These are phyloP conservation scores for Endoconidiophora laricicola DNA, from an alignment of 2,329 filamentous ascomycete genomes.

Conservation along the genomic window DNA sequence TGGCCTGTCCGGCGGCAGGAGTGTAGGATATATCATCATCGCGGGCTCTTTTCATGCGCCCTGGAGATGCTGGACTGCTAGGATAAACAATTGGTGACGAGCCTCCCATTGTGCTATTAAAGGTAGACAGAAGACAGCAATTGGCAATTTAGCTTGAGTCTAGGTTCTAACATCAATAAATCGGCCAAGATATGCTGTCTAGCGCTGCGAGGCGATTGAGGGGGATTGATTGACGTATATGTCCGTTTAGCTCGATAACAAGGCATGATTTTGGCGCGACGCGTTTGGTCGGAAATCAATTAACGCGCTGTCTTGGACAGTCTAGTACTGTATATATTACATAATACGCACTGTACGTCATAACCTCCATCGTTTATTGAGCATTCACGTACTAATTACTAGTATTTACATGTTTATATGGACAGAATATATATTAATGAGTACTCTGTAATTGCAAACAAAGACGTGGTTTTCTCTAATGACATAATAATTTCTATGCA, in stretches of 20 bases:
- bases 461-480: not conserved
- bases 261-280: conserved; percentile 1
- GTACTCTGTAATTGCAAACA: not conserved
- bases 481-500: no score
- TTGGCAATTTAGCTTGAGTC: not conserved
- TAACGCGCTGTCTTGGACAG: conserved; percentile 1
- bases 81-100: conserved; percentile 13
- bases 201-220: not conserved
- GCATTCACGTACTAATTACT: no score
- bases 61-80: conserved; percentile 12
- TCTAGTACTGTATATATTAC: not conserved
- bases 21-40: not conserved
- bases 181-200: not conserved
- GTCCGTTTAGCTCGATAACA: not conserved
- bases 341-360: not conserved
- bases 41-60: conserved; percentile 11
- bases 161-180: not conserved
- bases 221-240: no score
- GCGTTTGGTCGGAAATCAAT: conserved; percentile 2
- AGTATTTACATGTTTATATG: not conserved
- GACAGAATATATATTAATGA: not conserved
- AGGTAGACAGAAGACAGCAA: not conserved
- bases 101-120: conserved; percentile 2
- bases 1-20: not conserved
- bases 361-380: not conserved